phyloP scores from a whole-genome alignment of 495 filamentous ascomycete species.

The Melanomma pulvis-pyrius region DNA sequence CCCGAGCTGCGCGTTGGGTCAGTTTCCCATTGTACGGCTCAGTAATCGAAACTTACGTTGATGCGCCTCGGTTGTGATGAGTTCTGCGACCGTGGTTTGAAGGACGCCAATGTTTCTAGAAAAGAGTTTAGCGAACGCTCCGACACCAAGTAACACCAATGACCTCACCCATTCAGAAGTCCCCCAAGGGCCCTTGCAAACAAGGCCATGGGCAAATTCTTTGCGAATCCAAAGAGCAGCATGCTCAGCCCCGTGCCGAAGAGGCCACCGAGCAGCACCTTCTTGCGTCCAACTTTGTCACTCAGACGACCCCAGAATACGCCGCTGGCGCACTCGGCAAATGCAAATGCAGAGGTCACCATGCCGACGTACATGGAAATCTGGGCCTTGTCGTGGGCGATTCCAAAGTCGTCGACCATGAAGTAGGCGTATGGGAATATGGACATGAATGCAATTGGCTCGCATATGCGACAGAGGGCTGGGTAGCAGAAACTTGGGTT shows the following conservation, averaged over 20 bases:
- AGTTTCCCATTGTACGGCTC: constrained; percentile 2
- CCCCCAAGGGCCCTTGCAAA: constrained; percentile 87
- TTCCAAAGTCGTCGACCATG: constrained; percentile 92
- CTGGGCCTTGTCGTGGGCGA: constrained; percentile 73
- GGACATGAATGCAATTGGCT: constrained; percentile 99
- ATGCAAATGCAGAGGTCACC: constrained; percentile 95
- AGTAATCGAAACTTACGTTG: constrained; percentile 63
- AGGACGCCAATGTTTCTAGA: constrained; percentile 85
- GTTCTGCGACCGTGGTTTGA: constrained; percentile 90
- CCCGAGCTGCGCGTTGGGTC: constrained; percentile 65
- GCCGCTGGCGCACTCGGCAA: constrained; percentile 89
- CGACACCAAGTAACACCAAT: constrained; percentile 14
- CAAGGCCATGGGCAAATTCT: constrained; percentile 79
- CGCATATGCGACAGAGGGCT: constrained; percentile 95
- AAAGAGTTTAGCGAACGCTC: constrained; percentile 29
- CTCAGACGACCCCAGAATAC: constrained; percentile 92
- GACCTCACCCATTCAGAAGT: constrained; percentile 82
- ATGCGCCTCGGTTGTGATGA: constrained; percentile 88
- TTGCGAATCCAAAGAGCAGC: constrained; percentile 88
- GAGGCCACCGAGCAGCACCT: constrained; percentile 83
- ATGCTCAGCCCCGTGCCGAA: constrained; percentile 92
- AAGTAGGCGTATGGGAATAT: constrained; percentile 99
- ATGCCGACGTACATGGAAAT: constrained; percentile 93
- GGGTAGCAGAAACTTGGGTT: constrained; percentile 11
- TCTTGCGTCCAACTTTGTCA: constrained; percentile 90